Evolutionary conservation across 805 yeast species (phyloP).

Genomic region (Kuraishia capsulata): DNA sequence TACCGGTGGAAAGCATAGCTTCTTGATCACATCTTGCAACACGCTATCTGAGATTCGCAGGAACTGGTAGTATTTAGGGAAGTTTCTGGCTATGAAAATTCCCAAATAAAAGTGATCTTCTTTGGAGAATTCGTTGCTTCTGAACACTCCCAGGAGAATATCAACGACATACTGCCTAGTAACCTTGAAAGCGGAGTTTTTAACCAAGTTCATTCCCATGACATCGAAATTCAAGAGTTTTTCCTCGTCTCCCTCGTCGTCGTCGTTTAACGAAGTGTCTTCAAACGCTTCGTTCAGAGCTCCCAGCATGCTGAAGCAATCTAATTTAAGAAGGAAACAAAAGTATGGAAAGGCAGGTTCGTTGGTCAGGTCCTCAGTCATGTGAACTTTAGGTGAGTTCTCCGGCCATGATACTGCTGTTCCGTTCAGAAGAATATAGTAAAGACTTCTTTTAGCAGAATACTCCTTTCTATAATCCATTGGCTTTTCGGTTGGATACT

Average conservation of each 20-base stretch:
- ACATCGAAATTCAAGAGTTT: slow-evolving; percentile 9
- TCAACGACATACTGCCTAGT: slow-evolving; percentile 76
- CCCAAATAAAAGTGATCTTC: slow-evolving; percentile 32
- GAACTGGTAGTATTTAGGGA: slow-evolving; percentile 81
- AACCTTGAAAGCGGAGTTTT: slow-evolving; percentile 17
- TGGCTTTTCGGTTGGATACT: slow-evolving; percentile 62
- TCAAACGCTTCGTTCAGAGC: slow-evolving; percentile 79
- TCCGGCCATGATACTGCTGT: slow-evolving; percentile 38
- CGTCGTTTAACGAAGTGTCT: slow-evolving; percentile 64
- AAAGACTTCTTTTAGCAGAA: slow-evolving; percentile 41
- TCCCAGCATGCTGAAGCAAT: slow-evolving; percentile 52
- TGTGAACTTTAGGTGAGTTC: slow-evolving; percentile 23
- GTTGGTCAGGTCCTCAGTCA: slow-evolving; percentile 17
- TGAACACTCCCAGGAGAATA: slow-evolving; percentile 52
- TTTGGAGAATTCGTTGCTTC: slow-evolving; percentile 24
- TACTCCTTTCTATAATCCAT: slow-evolving; percentile 25
- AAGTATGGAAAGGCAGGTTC: slow-evolving; percentile 67
- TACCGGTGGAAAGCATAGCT: slow-evolving; percentile 35
- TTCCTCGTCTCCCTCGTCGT: slow-evolving; percentile 19
- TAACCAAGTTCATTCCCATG: not conserved
- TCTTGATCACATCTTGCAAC: slow-evolving; percentile 36
- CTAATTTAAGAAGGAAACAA: slow-evolving; percentile 40
- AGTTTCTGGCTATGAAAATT: slow-evolving; percentile 70
- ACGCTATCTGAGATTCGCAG: slow-evolving; percentile 58
- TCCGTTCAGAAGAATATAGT: slow-evolving; percentile 53